A percentile compares a stretch with the other conserved stretches of the same genome.
Conservation (phyloP, 306 rosid genomes). For the Sesbania bispinosa region DNA sequence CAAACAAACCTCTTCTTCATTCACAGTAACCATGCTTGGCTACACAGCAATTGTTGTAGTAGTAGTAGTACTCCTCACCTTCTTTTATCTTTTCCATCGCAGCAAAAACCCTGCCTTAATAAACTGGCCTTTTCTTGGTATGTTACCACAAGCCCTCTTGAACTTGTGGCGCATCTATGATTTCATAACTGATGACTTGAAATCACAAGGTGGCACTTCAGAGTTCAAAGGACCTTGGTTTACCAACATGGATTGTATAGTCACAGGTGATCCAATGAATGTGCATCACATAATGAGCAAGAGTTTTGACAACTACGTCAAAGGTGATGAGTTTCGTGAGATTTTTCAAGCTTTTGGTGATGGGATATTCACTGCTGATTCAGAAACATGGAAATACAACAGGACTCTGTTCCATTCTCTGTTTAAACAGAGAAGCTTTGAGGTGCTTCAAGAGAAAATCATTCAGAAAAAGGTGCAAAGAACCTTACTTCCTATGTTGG, state of each 20-base stretch:
- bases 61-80: no score
- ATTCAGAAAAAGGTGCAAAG: conserved; percentile 20
- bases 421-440: not conserved
- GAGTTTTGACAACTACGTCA: conserved; percentile 21
- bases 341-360: conserved; percentile 38
- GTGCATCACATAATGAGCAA: conserved; percentile 28
- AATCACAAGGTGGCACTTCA: conserved; percentile 11
- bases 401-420: conserved; percentile 18
- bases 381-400: conserved; percentile 25
- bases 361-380: conserved; percentile 38
- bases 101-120: not conserved
- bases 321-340: conserved; percentile 31
- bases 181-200: not conserved
- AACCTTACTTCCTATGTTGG: conserved; percentile 22
- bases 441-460: conserved; percentile 1
- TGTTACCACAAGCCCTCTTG: conserved; percentile 17
- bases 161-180: conserved; percentile 22
- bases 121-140: conserved; percentile 43
- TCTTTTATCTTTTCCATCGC: no score
- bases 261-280: conserved; percentile 40
- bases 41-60: no score
- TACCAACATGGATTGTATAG: not conserved
- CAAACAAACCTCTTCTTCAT: no score
- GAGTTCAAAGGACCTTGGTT: conserved; percentile 39
- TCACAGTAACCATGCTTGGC: no score